Evolutionary conservation across 1,284 basidiomycete species (phyloP).

Genomic region (Puccinia brachypodii): DNA sequence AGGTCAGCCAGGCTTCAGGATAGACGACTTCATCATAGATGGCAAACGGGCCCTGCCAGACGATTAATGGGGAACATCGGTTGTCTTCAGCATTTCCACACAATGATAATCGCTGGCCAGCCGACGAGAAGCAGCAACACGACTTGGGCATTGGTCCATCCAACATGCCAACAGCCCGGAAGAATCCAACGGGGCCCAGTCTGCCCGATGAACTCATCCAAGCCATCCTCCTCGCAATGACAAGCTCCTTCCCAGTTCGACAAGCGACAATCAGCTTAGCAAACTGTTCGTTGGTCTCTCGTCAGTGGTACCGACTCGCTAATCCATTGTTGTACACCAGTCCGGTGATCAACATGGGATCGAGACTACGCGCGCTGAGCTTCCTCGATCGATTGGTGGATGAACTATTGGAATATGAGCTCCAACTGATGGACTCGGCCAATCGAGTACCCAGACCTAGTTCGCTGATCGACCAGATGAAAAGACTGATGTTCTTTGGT

Average conservation of each 20-base stretch:
- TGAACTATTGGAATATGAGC: conserved; percentile 33
- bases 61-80: neutral
- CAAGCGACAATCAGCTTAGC: conserved; percentile 7
- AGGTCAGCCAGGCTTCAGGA: neutral
- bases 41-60: neutral
- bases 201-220: conserved; percentile 44
- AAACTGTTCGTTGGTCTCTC: conserved; percentile 14
- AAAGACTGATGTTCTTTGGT: conserved; percentile 33
- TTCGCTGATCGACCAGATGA: conserved; percentile 38
- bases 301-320: conserved; percentile 22
- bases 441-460: neutral
- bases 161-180: neutral
- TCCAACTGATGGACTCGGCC: conserved; percentile 27
- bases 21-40: too few relatives aligned
- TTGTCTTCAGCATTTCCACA: neutral
- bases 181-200: neutral
- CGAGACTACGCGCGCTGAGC: neutral
- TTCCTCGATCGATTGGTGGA: conserved; percentile 22
- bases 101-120: neutral
- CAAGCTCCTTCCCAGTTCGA: neutral
- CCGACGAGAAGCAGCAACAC: neutral
- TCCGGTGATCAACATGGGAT: conserved; percentile 43
- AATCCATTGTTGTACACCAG: neutral
- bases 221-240: conserved; percentile 1
- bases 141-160: neutral